A percentile compares a stretch with the other conserved stretches of the same genome.
phyloP scores from a whole-genome alignment of 1,284 basidiomycete genomes.

The Cryptococcus sp. region DNA sequence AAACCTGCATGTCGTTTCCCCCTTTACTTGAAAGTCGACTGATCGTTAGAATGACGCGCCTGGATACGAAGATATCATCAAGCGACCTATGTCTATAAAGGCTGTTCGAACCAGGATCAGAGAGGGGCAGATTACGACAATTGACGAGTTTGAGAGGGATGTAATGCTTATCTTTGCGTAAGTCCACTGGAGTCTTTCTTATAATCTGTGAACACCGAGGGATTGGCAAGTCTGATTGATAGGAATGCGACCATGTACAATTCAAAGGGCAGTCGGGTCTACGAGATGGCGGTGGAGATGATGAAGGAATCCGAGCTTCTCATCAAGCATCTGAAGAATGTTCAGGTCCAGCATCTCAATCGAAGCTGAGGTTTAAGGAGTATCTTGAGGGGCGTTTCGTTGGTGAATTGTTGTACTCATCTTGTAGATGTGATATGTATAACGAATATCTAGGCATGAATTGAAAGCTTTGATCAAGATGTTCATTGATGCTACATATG shows the following conservation, averaged over 20 bases:
- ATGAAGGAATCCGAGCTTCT: conserved; percentile 73
- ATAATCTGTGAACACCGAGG: not conserved
- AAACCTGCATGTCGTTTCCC: conserved; percentile 52
- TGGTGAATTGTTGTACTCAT: not conserved
- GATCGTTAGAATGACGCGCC: conserved; percentile 60
- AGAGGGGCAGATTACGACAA: conserved; percentile 72
- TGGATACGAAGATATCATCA: conserved; percentile 84
- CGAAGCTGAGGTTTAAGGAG: too few species aligned
- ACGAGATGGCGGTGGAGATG: conserved; percentile 90
- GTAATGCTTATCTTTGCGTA: conserved; percentile 83
- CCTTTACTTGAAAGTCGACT: not conserved
- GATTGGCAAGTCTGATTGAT: not conserved
- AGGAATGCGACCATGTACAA: conserved; percentile 93
- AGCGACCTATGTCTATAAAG: conserved; percentile 86
- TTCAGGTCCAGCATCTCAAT: conserved; percentile 22
- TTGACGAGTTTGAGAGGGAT: conserved; percentile 81
- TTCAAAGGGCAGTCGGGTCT: conserved; percentile 71
- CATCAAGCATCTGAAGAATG: conserved; percentile 63
- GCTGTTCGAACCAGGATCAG: conserved; percentile 77
- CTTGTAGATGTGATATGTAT: not conserved
- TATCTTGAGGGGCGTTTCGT: too few species aligned
- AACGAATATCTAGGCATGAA: too few species aligned
- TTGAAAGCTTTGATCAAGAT: too few species aligned
- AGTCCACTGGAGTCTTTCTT: conserved; percentile 8
- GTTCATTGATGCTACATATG: not conserved